Evolutionary conservation across 2,329 filamentous ascomycete genomes (phyloP).

Genomic region (Fusarium sp.): DNA sequence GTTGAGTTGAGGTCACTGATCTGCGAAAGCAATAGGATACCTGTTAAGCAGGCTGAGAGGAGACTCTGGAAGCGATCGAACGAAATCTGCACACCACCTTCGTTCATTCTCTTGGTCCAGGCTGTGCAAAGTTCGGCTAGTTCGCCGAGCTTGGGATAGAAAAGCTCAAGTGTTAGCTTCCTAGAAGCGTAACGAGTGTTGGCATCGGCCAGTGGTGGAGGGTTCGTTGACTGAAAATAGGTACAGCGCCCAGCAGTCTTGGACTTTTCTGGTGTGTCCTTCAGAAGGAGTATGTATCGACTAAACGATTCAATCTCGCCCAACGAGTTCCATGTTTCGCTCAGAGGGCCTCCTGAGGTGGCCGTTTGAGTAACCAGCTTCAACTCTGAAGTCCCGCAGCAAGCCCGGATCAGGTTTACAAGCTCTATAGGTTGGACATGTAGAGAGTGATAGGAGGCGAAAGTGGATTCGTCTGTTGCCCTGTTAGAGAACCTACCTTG

Average conservation of each 20-base stretch:
- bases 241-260: constrained; percentile 4
- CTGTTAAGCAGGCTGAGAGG: constrained; percentile 60
- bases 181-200: constrained; percentile 57
- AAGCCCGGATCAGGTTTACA: constrained; percentile 75
- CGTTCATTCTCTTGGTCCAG: constrained; percentile 60
- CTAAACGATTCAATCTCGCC: constrained; percentile 58
- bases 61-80: constrained; percentile 66
- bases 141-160: constrained; percentile 66
- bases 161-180: constrained; percentile 65
- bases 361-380: constrained; percentile 47
- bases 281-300: constrained; percentile 68
- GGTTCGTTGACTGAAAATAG: constrained; percentile 10
- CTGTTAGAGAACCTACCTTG: constrained; percentile 2
- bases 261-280: constrained; percentile 37
- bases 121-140: constrained; percentile 59
- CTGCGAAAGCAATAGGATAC: constrained; percentile 61
- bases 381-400: constrained; percentile 66
- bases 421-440: constrained; percentile 76
- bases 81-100: constrained; percentile 63
- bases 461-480: constrained; percentile 72
- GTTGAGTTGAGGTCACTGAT: constrained; percentile 61
- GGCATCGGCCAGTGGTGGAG: constrained; percentile 46
- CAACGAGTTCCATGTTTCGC: constrained; percentile 61
- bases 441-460: constrained; percentile 72
- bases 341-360: constrained; percentile 61